Conservation (phyloP, 2,329 filamentous ascomycete species). For the Talaromyces islandicus region DNA sequence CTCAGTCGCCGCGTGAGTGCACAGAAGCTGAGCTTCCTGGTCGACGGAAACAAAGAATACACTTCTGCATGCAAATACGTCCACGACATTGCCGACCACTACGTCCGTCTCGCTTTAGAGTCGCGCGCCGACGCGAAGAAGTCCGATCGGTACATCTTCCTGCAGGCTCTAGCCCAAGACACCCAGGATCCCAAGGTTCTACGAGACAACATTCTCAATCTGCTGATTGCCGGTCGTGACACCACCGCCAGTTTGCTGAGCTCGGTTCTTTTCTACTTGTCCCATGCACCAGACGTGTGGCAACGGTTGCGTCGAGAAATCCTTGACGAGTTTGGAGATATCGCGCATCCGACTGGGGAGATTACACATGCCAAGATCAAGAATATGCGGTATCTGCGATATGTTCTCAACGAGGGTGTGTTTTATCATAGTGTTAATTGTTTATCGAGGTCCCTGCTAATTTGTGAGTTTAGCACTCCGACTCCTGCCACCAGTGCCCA, state of each 20-base stretch:
- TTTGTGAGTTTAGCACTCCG: constrained; percentile 2
- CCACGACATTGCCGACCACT: constrained; percentile 36
- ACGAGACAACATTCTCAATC: constrained; percentile 45
- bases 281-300: constrained; percentile 21
- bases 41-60: constrained; percentile 8
- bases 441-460: not conserved
- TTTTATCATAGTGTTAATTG: not conserved
- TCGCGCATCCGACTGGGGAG: not conserved
- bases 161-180: constrained; percentile 42
- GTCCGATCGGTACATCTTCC: constrained; percentile 41
- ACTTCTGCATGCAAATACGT: constrained; percentile 6
- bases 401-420: constrained; percentile 11
- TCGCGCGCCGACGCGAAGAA: constrained; percentile 60
- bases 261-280: constrained; percentile 37
- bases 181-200: constrained; percentile 44
- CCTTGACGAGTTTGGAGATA: constrained; percentile 13
- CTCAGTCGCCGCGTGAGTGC: constrained; percentile 3
- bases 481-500: constrained; percentile 50
- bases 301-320: constrained; percentile 18
- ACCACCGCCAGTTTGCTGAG: constrained; percentile 45
- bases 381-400: constrained; percentile 11
- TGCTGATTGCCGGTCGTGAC: constrained; percentile 49
- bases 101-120: constrained; percentile 63
- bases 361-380: constrained; percentile 27
- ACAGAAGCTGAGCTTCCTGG: constrained; percentile 7